phyloP scores from a whole-genome alignment of 192 early-diverging fungal genomes.

The Rhizophlyctis rosea region DNA sequence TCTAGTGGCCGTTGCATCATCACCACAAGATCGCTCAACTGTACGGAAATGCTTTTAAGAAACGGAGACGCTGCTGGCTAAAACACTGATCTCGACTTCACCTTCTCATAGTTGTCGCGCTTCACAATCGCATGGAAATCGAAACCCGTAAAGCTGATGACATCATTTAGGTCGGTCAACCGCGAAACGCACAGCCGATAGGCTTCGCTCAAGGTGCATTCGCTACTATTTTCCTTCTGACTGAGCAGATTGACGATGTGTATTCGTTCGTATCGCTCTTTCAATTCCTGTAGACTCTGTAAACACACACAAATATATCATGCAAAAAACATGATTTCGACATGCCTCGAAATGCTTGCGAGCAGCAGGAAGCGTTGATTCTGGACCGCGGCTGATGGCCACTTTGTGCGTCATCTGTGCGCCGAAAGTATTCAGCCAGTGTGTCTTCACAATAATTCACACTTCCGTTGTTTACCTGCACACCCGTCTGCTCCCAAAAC shows the following conservation, averaged over 20 bases:
- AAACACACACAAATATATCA: neutral
- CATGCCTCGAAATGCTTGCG: slow-evolving; percentile 51
- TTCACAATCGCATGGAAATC: slow-evolving; percentile 82
- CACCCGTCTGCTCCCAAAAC: slow-evolving; percentile 94
- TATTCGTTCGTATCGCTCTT: slow-evolving; percentile 69
- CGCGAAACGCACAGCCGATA: slow-evolving; percentile 51
- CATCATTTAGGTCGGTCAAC: slow-evolving; percentile 35
- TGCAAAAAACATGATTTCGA: neutral
- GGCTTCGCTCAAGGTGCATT: slow-evolving; percentile 65
- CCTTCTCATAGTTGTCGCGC: slow-evolving; percentile 73
- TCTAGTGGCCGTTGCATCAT: slow-evolving; percentile 51
- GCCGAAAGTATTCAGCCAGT: no score
- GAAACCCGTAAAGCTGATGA: slow-evolving; percentile 66
- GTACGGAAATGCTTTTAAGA: neutral
- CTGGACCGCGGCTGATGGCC: slow-evolving; percentile 74
- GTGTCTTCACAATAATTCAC: neutral
- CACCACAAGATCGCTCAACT: slow-evolving; percentile 48
- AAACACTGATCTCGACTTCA: slow-evolving; percentile 17
- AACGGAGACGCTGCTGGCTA: neutral
- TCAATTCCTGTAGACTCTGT: slow-evolving; percentile 52
- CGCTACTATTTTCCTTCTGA: slow-evolving; percentile 62
- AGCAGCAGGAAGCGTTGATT: slow-evolving; percentile 81
- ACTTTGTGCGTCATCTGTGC: slow-evolving; percentile 68
- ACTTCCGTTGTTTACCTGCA: slow-evolving; percentile 63
- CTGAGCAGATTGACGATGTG: slow-evolving; percentile 78